phyloP scores from a whole-genome alignment of 768 basidiomycete species.

The Mycena polygramma region DNA sequence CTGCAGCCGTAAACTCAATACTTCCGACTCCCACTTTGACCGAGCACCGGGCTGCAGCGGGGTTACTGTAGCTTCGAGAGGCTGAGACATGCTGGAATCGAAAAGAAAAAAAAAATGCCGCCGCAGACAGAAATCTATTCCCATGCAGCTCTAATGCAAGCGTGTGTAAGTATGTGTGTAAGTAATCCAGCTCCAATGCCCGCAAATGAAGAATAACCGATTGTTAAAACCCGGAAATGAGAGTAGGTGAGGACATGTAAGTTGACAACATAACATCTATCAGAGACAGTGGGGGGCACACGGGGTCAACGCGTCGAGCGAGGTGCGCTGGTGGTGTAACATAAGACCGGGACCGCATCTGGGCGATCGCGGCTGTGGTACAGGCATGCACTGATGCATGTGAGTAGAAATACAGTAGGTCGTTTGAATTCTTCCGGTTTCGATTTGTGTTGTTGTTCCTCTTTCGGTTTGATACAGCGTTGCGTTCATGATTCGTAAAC shows the following conservation, averaged over 20 bases:
- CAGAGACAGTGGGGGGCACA: slow-evolving; percentile 13
- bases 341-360: slow-evolving; percentile 4
- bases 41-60: no score
- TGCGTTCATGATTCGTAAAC: slow-evolving; percentile 51
- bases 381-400: slow-evolving; percentile 6
- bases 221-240: slow-evolving; percentile 18
- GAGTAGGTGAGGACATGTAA: neutral
- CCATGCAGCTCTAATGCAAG: neutral
- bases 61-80: no score
- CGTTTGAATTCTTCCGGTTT: neutral
- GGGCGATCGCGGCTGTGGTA: slow-evolving; percentile 13
- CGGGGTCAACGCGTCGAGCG: slow-evolving; percentile 23
- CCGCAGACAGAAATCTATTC: slow-evolving; percentile 26
- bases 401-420: slow-evolving; percentile 31
- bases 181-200: slow-evolving; percentile 24
- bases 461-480: slow-evolving; percentile 33
- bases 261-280: slow-evolving; percentile 13
- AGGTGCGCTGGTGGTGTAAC: neutral
- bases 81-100: no score
- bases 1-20: no score
- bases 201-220: slow-evolving; percentile 23
- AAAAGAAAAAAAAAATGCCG: neutral
- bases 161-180: slow-evolving; percentile 1
- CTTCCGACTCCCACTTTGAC: neutral
- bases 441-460: no score